Base-by-base conservation (phyloP, 352 stramenopile species). In the Globisporangium parvum region DNA sequence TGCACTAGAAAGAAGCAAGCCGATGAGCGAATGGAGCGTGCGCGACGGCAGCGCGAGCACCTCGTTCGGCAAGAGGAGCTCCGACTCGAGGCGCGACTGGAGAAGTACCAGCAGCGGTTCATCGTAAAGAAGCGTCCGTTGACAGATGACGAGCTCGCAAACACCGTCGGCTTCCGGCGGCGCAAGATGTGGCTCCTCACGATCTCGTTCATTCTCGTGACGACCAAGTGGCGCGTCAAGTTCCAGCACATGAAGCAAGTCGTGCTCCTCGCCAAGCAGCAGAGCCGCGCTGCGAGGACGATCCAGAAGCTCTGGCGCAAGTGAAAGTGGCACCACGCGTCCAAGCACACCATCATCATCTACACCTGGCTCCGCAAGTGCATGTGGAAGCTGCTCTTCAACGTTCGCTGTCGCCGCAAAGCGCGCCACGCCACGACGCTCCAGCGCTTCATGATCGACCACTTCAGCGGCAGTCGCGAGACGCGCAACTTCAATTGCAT, bases 281-380 rank as follows among this genome's bases (percentile, higher is more conserved):
- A 83, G 26, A 62, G 59, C n/a, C 60, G 55, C 15, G 75, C 79
- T 20, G 79, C 77, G 3, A 62, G 49, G 31, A 66, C 55, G 35
- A 92, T 89, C 54, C 82, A 92, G 51, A 59, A 47, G 3, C 48
- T 79, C 18, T 92, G 80, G 79, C 71, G 71, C 21, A 68, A 71
- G 55, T 88, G 74, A 66, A 87, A 82, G 51, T 81, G 73, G 71
- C 63, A 59, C 37, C 68, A 88, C 55, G 65, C 75, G 15, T 88
- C 79, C 28, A 77, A 77, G 46, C 73, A 86, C 56, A 87, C 75
- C 0, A 65, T 85, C 9, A 42, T 85, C 2, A 65, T 88, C 44
- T 88, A 86, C 66, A 73, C 73, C 23, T 88, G 77, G 77, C 57
- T 91, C 28, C 77, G 77, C 26, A 77, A 81, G 50, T 88, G 80